Conservation (phyloP, 306 rosid species). For the Arachis hypogaea region DNA sequence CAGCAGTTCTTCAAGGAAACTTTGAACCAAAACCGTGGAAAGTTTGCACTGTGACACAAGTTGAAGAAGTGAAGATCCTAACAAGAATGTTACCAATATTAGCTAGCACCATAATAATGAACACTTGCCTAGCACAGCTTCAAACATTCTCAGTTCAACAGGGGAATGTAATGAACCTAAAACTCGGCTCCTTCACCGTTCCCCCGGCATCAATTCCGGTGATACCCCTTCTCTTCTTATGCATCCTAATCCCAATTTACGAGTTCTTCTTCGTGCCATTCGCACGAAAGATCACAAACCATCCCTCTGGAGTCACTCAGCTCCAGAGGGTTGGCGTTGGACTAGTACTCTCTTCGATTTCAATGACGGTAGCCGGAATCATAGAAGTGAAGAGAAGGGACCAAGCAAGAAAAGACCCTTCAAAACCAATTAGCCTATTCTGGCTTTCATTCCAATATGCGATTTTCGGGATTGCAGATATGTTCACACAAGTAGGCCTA, state of each 20-base stretch:
- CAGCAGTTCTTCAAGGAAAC: constrained; percentile 57
- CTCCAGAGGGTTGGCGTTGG: constrained; percentile 92
- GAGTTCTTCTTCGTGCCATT: constrained; percentile 80
- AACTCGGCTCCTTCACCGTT: constrained; percentile 58
- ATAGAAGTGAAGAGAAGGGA: constrained; percentile 72
- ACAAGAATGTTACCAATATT: constrained; percentile 83
- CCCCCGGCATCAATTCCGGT: constrained; percentile 84
- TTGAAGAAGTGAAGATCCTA: constrained; percentile 88
- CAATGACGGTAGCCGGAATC: constrained; percentile 78
- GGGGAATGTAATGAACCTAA: constrained; percentile 65
- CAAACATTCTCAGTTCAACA: constrained; percentile 89
- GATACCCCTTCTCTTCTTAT: constrained; percentile 71
- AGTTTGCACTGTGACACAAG: constrained; percentile 85
- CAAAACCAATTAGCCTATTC: constrained; percentile 61
- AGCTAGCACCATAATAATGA: constrained; percentile 87
- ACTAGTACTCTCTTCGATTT: constrained; percentile 61
- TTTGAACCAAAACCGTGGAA: constrained; percentile 57
- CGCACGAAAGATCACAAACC: constrained; percentile 69
- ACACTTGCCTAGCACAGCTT: constrained; percentile 92
- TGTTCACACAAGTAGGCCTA: constrained; percentile 87
- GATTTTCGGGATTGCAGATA: constrained; percentile 86
- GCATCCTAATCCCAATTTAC: constrained; percentile 66
- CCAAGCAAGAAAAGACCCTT: constrained; percentile 51
- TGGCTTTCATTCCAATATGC: constrained; percentile 86
- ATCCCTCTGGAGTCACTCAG: constrained; percentile 79